Conservation (phyloP, 306 rosid genomes). For the Carpinus fangiana region DNA sequence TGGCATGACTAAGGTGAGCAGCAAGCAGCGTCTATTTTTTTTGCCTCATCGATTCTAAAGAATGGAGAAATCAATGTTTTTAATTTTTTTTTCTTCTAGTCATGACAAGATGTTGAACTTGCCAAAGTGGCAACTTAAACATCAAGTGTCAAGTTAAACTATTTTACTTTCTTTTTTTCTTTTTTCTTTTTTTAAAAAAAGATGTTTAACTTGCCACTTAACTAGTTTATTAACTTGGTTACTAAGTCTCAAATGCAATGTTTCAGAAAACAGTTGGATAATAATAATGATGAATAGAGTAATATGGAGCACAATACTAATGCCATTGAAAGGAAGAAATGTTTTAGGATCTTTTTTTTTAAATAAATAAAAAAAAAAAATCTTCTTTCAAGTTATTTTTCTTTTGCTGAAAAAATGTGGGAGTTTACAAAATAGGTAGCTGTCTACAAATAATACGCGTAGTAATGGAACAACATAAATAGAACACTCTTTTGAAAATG, state of each 20-base stretch:
- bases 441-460: neutral
- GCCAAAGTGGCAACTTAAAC: too few relatives aligned
- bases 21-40: slow-evolving; percentile 4
- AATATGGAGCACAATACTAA: neutral
- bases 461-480: neutral
- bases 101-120: neutral
- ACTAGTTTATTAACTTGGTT: neutral
- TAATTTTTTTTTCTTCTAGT: neutral
- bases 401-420: too few relatives aligned
- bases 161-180: too few relatives aligned
- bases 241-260: slow-evolving; percentile 16
- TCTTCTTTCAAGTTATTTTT: too few relatives aligned
- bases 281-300: neutral
- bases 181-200: too few relatives aligned
- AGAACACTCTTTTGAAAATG: neutral
- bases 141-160: too few relatives aligned
- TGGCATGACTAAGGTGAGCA: slow-evolving; percentile 62
- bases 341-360: neutral
- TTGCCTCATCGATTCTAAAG: slow-evolving; percentile 7
- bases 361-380: too few relatives aligned
- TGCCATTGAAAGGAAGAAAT: neutral
- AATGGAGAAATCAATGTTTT: neutral
- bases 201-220: neutral
- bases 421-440: neutral
- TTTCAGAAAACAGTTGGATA: slow-evolving; percentile 10